Base-by-base conservation (phyloP, 2,329 filamentous ascomycete genomes). In the Penicillium palitans region DNA sequence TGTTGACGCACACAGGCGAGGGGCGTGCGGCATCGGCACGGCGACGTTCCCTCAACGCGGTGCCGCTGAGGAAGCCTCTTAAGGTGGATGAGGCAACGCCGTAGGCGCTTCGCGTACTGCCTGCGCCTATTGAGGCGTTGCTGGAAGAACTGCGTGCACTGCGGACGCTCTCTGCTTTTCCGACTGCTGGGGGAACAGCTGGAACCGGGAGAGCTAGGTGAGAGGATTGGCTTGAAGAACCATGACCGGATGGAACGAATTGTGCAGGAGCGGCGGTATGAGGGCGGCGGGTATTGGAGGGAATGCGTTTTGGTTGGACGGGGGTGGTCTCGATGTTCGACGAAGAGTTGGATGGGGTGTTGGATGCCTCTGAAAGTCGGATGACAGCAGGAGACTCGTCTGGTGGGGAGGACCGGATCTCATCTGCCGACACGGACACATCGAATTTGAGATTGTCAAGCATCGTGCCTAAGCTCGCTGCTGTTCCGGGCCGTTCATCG, bases 381-480 rank as follows among this genome's bases (percentile, higher is more conserved):
- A 61, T 59, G 15, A 58, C 33, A 13, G 58, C 24, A 42, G 58
- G 44, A 10, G 58, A 37, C 9, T 64, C 59, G 21, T 66, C 59
- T 27, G 64, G 66, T 27, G 64, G 66, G 13, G 60, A 64, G 15
- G 59, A 55, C 7, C 59, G 63, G 12, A 70, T 49, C 52, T 73
- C 73, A 42, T 67, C 64, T 39, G 67, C 57, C 17, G 69, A 70
- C 3, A 72, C 66, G 3, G 72, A 68, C 6, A 74, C 66, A 45
- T 74, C 72, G 17, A 76, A 66, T 27, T 74, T 74, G 29, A 77
- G 59, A 49, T 73, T 72, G 13, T 75, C 72, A 17, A 78, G 65
- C 69, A 77, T 73, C 17, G 72, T 74, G 13, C 68, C 68, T 21
- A 77, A 61, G 44, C 74, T 77, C 6, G 69, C 68, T 51, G 74